Percentiles rank a stretch among this genome's conserved stretches.
Conservation (phyloP, 2,329 filamentous ascomycete species). For the Westerdykella sp. region DNA sequence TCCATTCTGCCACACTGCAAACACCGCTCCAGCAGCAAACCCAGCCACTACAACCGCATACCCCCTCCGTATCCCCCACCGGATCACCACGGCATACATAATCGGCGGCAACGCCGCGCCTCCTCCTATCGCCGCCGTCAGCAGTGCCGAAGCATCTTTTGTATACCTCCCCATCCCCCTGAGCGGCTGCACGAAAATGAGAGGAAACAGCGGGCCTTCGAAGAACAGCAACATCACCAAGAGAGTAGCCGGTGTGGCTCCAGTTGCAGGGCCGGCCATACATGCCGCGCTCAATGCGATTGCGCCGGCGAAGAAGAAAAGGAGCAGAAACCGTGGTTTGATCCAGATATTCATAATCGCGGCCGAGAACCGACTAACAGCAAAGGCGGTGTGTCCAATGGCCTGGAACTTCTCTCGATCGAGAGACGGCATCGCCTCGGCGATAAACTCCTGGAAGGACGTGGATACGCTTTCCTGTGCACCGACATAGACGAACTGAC, state of each 20-base stretch:
- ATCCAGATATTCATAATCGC: slow-evolving; percentile 49
- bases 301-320: slow-evolving; percentile 48
- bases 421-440: slow-evolving; percentile 33
- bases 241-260: slow-evolving; percentile 42
- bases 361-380: slow-evolving; percentile 52
- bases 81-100: slow-evolving; percentile 42
- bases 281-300: slow-evolving; percentile 48
- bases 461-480: slow-evolving; percentile 53
- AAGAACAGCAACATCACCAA: slow-evolving; percentile 52
- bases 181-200: slow-evolving; percentile 53
- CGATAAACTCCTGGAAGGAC: slow-evolving; percentile 43
- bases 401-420: slow-evolving; percentile 43
- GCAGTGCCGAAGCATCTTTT: slow-evolving; percentile 49
- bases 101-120: slow-evolving; percentile 53
- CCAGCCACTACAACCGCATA: slow-evolving; percentile 50
- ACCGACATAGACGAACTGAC: slow-evolving; percentile 56
- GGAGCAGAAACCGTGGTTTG: slow-evolving; percentile 53
- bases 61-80: slow-evolving; percentile 41
- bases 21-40: slow-evolving; percentile 47
- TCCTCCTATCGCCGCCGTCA: slow-evolving; percentile 51
- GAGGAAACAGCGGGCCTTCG: slow-evolving; percentile 55
- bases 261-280: slow-evolving; percentile 38
- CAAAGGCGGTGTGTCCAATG: slow-evolving; percentile 53
- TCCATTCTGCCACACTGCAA: slow-evolving; percentile 50
- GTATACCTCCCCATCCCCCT: slow-evolving; percentile 54